Conservation (phyloP, 2,329 filamentous ascomycete genomes). For the Magnaporthiopsis rhizophila region DNA sequence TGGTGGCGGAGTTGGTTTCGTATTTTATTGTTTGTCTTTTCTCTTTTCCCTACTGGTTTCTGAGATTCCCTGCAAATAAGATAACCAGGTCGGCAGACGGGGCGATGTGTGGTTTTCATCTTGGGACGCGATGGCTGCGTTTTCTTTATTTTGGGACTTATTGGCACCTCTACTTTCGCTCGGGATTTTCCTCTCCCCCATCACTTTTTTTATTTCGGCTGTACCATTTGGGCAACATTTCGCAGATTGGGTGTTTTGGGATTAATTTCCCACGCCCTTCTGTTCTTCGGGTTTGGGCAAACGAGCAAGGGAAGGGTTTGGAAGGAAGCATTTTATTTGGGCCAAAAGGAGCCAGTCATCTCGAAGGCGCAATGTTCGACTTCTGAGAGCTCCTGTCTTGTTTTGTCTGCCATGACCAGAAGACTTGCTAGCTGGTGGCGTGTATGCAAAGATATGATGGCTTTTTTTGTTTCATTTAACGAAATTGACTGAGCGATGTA, state of each 20-base stretch:
- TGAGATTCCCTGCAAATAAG: constrained; percentile 9
- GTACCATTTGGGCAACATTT: constrained; percentile 1
- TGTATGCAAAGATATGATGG: constrained; percentile 9
- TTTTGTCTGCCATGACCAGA: background rate
- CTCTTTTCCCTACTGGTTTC: constrained; percentile 4
- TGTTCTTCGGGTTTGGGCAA: constrained; percentile 1
- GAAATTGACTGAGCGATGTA: background rate
- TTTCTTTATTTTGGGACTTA: background rate
- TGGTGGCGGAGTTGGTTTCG: constrained; percentile 7
- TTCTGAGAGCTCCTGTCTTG: background rate
- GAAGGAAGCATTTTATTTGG: constrained; percentile 1
- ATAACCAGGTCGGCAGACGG: constrained; percentile 6
- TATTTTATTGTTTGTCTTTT: background rate
- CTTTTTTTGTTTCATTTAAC: background rate
- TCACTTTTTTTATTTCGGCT: constrained; percentile 6
- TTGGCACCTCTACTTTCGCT: background rate
- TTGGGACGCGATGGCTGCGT: constrained; percentile 1
- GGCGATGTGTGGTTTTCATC: constrained; percentile 3
- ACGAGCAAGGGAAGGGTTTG: background rate
- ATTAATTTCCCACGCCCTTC: background rate
- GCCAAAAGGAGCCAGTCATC: background rate
- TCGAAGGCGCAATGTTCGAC: background rate
- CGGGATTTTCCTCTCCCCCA: background rate
- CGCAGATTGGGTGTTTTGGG: background rate
- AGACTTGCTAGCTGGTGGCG: background rate